A percentile compares a stretch with the other conserved stretches of the same genome.
These are phyloP conservation scores for Spiraea crenata DNA, from an alignment of 331 rosid species.

Conservation along the genomic window DNA sequence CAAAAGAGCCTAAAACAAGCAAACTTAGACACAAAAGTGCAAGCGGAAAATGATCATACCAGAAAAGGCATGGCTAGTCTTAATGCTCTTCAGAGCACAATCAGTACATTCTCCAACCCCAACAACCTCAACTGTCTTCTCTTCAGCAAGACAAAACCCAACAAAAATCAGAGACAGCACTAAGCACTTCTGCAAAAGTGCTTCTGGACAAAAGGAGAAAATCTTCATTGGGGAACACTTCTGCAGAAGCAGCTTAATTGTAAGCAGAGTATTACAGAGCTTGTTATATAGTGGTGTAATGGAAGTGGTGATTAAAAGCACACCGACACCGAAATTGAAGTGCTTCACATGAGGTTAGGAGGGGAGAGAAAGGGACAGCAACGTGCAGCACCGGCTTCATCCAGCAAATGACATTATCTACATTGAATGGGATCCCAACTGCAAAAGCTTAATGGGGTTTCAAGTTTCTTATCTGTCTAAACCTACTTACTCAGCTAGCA, in stretches of 20 bases:
- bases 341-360: constrained; percentile 63
- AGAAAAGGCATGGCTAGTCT: constrained; percentile 61
- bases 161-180: constrained; percentile 39
- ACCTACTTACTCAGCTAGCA: constrained; percentile 46
- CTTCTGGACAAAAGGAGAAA: constrained; percentile 31
- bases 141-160: constrained; percentile 51
- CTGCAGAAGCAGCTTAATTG: constrained; percentile 14
- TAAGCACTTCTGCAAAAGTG: constrained; percentile 49
- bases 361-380: constrained; percentile 37
- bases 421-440: constrained; percentile 59
- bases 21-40: background rate
- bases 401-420: constrained; percentile 23
- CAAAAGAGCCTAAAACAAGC: too few species aligned
- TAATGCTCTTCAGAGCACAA: constrained; percentile 54
- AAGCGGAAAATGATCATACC: constrained; percentile 44
- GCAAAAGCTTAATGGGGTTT: constrained; percentile 26
- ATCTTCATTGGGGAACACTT: constrained; percentile 43
- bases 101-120: constrained; percentile 85
- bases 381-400: constrained; percentile 31
- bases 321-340: constrained; percentile 64
- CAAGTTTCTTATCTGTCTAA: constrained; percentile 35
- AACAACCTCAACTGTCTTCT: constrained; percentile 57
- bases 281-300: constrained; percentile 45
- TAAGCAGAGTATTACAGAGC: background rate
- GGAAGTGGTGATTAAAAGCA: constrained; percentile 1